Evolutionary conservation across 306 rosid species (phyloP), one percentile per base, ranked within the genome.

Genomic region (Castanea mollissima): DNA sequence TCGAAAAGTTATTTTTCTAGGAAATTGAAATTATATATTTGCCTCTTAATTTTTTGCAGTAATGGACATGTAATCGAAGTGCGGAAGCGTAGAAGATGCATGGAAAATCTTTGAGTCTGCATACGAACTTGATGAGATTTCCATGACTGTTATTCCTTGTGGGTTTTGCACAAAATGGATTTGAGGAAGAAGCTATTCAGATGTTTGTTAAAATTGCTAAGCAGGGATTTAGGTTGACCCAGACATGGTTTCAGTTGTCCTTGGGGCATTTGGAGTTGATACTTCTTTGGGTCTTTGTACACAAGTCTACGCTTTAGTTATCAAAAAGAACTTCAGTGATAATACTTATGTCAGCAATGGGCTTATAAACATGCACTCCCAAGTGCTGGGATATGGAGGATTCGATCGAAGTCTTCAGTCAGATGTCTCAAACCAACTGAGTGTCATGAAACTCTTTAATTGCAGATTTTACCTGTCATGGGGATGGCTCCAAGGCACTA

Each of bases 41-140:
- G 6, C 38, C 38, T 34, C 38, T 34, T 5, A 34, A 34, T 34
- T 5, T 34, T 34, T 34, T 34, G 93, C 97, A 58, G 81, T 94
- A 78, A 92, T 94, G 98, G 93, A 94, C 85, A 83, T 94, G 85
- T 94, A 92, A 81, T 91, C 97, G 0, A 94, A 94, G 79, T 94
- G 93, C 78, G 88, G 97, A 27, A 74, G 89, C 58, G 69, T 92
- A 70, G 95, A 87, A 71, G 90, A 80, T 71, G 93, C 98, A 6
- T 88, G 93, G 94, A 57, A 62, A 68, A 87, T 92, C 71, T 94
- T 94, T 35, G 90, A 88, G 83, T 88, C 87, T 21, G 92, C 95
- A 0, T 76, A 92, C 85, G 91, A 91, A 60, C 87, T 91, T 44
- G 98, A 92, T 79, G 90, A 80, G 83, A 87, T 94, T 86, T 86